Percentiles rank a stretch among this genome's conserved stretches.
Evolutionary conservation across 192 early-diverging fungal genomes (phyloP).

Genomic region (Chytriomyces sp.): DNA sequence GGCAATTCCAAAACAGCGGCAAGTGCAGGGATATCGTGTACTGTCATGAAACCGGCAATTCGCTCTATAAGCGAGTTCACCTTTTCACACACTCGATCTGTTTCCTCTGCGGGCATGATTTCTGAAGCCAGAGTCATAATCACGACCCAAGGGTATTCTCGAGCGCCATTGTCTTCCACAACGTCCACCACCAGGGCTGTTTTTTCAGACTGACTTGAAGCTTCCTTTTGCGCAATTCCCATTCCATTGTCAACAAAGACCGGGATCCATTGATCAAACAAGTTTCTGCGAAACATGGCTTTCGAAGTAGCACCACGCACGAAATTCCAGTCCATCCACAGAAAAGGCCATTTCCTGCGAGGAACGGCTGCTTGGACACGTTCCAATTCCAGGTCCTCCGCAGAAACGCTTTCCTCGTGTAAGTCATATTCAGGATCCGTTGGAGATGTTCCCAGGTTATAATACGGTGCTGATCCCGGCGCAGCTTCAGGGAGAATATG

Average conservation of each 20-base stretch:
- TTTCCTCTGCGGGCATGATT: neutral
- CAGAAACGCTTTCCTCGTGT: neutral
- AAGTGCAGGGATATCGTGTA: neutral
- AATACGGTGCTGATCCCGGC: neutral
- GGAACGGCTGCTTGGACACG: neutral
- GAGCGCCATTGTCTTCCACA: conserved; percentile 20
- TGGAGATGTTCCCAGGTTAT: conserved; percentile 10
- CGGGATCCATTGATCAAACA: conserved; percentile 17
- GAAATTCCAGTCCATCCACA: neutral
- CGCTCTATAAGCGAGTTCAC: neutral
- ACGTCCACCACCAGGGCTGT: neutral
- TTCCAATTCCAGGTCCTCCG: neutral
- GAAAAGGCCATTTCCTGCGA: neutral
- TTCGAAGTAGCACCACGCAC: neutral
- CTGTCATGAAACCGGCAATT: neutral
- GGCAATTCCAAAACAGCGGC: neutral
- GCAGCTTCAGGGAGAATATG: neutral
- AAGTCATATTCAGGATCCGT: conserved; percentile 33
- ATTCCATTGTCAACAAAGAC: neutral
- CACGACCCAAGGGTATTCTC: conserved; percentile 28
- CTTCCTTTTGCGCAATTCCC: neutral
- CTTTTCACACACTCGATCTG: neutral
- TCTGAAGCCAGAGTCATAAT: neutral
- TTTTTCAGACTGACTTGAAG: neutral
- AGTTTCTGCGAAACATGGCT: neutral